A percentile compares a stretch with the other conserved stretches of the same genome.
Evolutionary conservation across 108 stramenopile species (phyloP).

Genomic region (Skeletonema grethae): DNA sequence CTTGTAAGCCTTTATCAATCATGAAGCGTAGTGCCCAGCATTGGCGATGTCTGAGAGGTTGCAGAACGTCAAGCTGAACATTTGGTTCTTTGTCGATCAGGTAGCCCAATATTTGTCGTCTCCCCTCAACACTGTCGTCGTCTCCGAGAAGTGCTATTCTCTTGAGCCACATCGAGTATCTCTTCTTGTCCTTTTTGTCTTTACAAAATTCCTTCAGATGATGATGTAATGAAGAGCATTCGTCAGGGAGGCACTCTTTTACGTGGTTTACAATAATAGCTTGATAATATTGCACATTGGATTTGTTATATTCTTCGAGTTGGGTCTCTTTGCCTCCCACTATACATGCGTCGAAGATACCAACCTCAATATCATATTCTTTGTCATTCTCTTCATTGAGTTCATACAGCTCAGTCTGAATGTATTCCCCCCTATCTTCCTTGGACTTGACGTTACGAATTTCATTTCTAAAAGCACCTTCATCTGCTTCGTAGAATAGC

Average conservation of each 20-base stretch:
- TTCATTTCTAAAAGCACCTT: background rate
- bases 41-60: background rate
- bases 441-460: no score
- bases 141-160: background rate
- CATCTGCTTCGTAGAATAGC: background rate
- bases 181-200: no score
- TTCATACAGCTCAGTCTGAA: background rate
- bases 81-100: background rate
- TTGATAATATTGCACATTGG: no score
- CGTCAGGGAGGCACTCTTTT: background rate
- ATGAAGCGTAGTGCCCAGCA: conserved; percentile 13
- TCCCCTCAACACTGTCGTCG: background rate
- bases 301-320: no score
- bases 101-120: background rate
- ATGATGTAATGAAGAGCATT: background rate
- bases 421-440: background rate
- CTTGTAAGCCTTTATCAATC: background rate
- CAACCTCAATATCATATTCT: no score
- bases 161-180: background rate
- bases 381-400: no score
- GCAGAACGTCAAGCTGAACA: background rate
- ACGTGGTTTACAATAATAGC: background rate
- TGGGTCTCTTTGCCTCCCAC: no score
- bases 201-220: background rate
- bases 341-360: no score